phyloP scores from a whole-genome alignment of 371 early-diverging fungal genomes.

The Lichtheimia ornata region DNA sequence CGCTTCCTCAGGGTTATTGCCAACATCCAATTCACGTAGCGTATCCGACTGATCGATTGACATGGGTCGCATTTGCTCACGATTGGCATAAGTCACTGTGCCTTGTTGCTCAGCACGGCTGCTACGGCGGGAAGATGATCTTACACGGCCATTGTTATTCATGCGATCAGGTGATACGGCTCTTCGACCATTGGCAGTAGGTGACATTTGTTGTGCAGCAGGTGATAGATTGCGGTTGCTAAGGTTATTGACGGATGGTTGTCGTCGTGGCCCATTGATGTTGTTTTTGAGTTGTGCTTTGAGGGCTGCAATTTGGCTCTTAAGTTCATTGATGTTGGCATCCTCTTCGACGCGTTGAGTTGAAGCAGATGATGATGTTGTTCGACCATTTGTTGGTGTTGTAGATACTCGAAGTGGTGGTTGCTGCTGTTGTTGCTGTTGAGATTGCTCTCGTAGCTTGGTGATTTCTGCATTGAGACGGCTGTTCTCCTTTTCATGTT shows the following conservation, averaged over 20 bases:
- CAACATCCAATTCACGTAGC: conserved; percentile 18
- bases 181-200: conserved; percentile 21
- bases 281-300: conserved; percentile 52
- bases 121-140: too few relatives aligned
- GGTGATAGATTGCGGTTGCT: conserved; percentile 38
- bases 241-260: conserved; percentile 35
- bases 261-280: conserved; percentile 43
- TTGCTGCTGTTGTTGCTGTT: conserved; percentile 12
- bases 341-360: conserved; percentile 12
- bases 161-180: conserved; percentile 34
- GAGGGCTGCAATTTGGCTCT: conserved; percentile 52
- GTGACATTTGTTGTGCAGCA: conserved; percentile 13
- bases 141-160: conserved; percentile 25
- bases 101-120: neutral
- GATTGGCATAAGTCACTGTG: conserved; percentile 10
- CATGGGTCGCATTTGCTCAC: conserved; percentile 43
- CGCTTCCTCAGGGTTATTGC: conserved; percentile 54
- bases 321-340: conserved; percentile 44
- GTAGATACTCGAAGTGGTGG: conserved; percentile 15
- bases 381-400: neutral
- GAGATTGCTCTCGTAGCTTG: conserved; percentile 43
- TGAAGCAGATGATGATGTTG: too few relatives aligned
- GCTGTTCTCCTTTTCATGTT: conserved; percentile 69
- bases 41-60: conserved; percentile 39
- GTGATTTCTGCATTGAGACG: conserved; percentile 70